Evolutionary conservation across 164 flowering plant genomes (phyloP).

Genomic region (Dillenia turbinata): DNA sequence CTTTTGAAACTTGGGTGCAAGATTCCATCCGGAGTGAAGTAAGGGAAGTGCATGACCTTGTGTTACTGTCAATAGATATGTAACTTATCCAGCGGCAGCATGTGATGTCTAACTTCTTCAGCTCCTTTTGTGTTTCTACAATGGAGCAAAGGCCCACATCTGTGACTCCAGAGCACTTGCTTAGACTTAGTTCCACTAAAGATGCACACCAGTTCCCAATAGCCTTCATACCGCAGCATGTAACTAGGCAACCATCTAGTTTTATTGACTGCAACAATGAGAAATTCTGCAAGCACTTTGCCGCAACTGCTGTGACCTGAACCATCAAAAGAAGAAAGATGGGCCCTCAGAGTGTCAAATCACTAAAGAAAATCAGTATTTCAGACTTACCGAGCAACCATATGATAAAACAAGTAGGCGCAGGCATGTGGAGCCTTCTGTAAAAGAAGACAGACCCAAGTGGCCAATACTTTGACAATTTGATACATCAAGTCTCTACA

Average conservation of each 20-base stretch:
- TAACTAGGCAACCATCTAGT: constrained; percentile 74
- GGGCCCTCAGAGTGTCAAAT: too few species aligned
- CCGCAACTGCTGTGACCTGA: constrained; percentile 68
- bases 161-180: constrained; percentile 80
- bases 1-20: constrained; percentile 45
- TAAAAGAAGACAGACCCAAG: constrained; percentile 55
- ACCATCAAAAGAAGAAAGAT: constrained; percentile 4
- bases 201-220: constrained; percentile 58
- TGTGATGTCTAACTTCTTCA: constrained; percentile 60
- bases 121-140: constrained; percentile 46
- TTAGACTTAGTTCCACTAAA: constrained; percentile 68
- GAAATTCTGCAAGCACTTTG: constrained; percentile 53
- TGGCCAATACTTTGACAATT: constrained; percentile 60
- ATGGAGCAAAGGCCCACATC: constrained; percentile 76
- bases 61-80: constrained; percentile 41
- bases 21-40: constrained; percentile 66
- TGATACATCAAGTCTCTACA: constrained; percentile 74
- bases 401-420: constrained; percentile 55
- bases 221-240: constrained; percentile 58
- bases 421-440: constrained; percentile 38
- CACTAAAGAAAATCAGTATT: too few species aligned
- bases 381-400: constrained; percentile 57
- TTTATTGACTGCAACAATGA: constrained; percentile 58
- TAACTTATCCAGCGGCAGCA: constrained; percentile 63
- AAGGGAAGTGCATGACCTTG: constrained; percentile 51